phyloP scores from a whole-genome alignment of 352 stramenopile species.

The Phytopythium oedochilum region DNA sequence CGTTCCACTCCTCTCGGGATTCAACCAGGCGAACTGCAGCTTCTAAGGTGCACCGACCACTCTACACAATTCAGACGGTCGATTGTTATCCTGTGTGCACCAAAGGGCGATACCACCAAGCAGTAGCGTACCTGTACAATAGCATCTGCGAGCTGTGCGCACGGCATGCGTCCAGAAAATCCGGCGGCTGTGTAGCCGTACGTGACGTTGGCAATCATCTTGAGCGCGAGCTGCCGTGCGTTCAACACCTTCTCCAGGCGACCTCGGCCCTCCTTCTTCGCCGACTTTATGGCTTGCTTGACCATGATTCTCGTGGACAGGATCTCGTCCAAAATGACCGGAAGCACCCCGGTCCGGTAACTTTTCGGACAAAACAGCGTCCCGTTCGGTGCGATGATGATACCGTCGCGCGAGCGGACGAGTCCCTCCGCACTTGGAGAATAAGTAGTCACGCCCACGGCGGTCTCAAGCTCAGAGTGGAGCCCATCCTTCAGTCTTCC shows the following conservation, averaged over 20 bases:
- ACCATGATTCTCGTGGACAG: constrained; percentile 97
- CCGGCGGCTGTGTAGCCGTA: constrained; percentile 99
- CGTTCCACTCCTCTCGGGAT: constrained; percentile 70
- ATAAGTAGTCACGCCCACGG: constrained; percentile 62
- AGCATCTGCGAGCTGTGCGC: constrained; percentile 94
- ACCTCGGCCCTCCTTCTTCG: constrained; percentile 69
- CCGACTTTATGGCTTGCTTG: constrained; percentile 95
- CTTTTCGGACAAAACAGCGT: constrained; percentile 93
- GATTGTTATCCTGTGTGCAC: background rate
- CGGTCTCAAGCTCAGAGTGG: constrained; percentile 56
- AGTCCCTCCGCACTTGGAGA: constrained; percentile 36
- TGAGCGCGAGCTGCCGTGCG: constrained; percentile 92
- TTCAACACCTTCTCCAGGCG: constrained; percentile 69
- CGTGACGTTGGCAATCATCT: constrained; percentile 99
- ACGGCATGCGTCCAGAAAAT: constrained; percentile 97
- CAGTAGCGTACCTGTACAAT: constrained; percentile 92
- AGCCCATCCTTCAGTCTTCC: constrained; percentile 88
- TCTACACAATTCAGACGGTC: constrained; percentile 18
- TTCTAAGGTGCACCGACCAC: constrained; percentile 90
- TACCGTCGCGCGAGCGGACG: constrained; percentile 34
- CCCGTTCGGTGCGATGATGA: constrained; percentile 91
- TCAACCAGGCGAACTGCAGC: constrained; percentile 92
- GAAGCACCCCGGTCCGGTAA: constrained; percentile 93
- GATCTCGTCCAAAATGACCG: constrained; percentile 95
- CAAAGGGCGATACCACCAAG: background rate